Conservation (phyloP, 331 rosid genomes). For the Quercus lobata region DNA sequence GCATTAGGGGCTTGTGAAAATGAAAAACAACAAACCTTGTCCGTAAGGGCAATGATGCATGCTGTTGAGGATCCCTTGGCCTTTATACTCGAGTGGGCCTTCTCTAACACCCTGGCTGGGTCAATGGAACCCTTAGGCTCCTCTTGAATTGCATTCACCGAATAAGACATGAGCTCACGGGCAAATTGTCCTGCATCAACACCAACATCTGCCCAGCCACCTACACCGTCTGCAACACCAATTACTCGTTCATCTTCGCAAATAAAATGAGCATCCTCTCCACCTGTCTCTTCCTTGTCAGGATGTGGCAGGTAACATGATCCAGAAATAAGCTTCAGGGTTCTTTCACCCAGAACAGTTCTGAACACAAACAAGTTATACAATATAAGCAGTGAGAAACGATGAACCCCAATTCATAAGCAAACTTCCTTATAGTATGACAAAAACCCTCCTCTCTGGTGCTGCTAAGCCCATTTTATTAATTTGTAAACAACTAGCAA, state of each 20-base stretch:
- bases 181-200: constrained; percentile 82
- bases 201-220: constrained; percentile 99
- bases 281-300: constrained; percentile 86
- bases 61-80: constrained; percentile 95
- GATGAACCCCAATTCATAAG: neutral
- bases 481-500: neutral
- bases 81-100: constrained; percentile 70
- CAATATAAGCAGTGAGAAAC: neutral
- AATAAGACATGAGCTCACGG: constrained; percentile 70
- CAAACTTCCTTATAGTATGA: neutral
- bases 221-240: constrained; percentile 98
- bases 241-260: constrained; percentile 75
- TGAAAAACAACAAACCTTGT: constrained; percentile 42
- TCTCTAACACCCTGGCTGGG: constrained; percentile 80
- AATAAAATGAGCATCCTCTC: constrained; percentile 98
- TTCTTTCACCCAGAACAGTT: constrained; percentile 38
- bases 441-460: neutral
- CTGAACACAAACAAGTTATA: constrained; percentile 32
- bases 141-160: constrained; percentile 63
- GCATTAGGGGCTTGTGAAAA: constrained; percentile 1
- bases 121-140: constrained; percentile 64
- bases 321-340: constrained; percentile 71
- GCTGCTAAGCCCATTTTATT: neutral
- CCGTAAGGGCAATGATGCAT: constrained; percentile 72
- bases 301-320: constrained; percentile 97